Evolutionary conservation across 768 basidiomycete genomes (phyloP), one percentile per base, ranked within the genome.

Genomic region (Mycena crocata): DNA sequence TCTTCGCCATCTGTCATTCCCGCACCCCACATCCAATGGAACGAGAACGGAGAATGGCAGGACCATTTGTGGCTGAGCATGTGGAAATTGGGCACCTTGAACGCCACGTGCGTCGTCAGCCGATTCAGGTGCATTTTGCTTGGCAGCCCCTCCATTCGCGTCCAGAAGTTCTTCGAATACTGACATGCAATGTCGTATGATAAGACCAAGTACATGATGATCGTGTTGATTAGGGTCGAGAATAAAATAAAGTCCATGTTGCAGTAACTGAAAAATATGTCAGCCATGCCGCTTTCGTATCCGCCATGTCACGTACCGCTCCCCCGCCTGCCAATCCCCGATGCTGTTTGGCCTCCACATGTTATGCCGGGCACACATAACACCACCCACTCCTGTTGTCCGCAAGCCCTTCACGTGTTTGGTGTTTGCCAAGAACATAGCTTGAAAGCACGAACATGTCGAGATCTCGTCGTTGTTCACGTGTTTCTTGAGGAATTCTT

Each of bases 101-200:
- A 66, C 35, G 35, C 17, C 26, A 59, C 21, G 3, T 14, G 3
- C 14, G 19, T 0, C 1, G 2, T 7, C 15, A 5, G 49, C 24
- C 15, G 34, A 23, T 2, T 9, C 15, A 8, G 52, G 26, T 39
- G 56, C 7, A 56, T 26, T 10, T 10, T 12, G 12, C 3, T n/a
- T 6, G 67, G 60, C 19, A 70, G 26, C 10, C 34, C 26, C 13
- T 15, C 7, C 42, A 66, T 61, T 2, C 69, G 62, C 15, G 5
- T 10, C 48, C 61, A 68, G 21, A 75, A 48, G 6, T 69, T 69
- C 19, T 62, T 68, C 12, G 34, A 31, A 30, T 57, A 76, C 28
- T 76, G 72, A 45, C 72, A 75, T 1, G 63, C 68, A 10, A 76
- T 74, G 57, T 74, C 66, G 45, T 74, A 76, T 0, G 70, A 74